Conservation (phyloP, 78 protist genomes). For the Paulinella micropora region DNA sequence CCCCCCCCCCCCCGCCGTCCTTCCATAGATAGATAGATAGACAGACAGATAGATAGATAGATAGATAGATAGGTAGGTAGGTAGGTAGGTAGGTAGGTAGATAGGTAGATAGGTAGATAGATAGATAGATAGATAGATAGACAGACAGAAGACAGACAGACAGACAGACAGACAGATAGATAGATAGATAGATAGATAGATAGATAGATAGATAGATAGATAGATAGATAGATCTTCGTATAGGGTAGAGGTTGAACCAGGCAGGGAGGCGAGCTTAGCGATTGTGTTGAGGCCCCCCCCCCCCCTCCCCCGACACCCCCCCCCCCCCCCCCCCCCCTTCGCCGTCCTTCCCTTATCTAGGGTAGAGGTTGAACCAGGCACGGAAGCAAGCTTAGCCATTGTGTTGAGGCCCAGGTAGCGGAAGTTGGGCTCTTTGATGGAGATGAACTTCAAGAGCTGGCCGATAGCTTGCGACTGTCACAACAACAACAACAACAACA, state of each 20-base stretch:
- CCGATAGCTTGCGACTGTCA: slow-evolving; percentile 33
- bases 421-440: slow-evolving; percentile 68
- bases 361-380: too few species aligned
- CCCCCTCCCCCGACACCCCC: too few species aligned
- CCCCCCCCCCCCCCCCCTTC: too few species aligned
- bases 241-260: too few species aligned
- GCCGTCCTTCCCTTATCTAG: too few species aligned
- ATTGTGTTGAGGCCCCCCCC: slow-evolving; percentile 65
- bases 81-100: background rate
- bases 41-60: background rate
- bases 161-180: background rate
- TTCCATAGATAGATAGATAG: background rate
- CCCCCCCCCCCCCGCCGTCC: too few species aligned
- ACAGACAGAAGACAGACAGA: background rate
- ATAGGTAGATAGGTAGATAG: background rate
- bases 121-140: background rate
- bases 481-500: too few species aligned
- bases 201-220: background rate
- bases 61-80: background rate
- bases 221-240: background rate
- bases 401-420: slow-evolving; percentile 75
- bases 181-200: background rate
- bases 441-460: slow-evolving; percentile 58
- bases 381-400: slow-evolving; percentile 37
- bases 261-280: slow-evolving; percentile 29